A percentile compares a stretch with the other conserved stretches of the same genome.
phyloP scores from a whole-genome alignment of 2,329 filamentous ascomycete genomes.

The Calonectria hongkongensis region DNA sequence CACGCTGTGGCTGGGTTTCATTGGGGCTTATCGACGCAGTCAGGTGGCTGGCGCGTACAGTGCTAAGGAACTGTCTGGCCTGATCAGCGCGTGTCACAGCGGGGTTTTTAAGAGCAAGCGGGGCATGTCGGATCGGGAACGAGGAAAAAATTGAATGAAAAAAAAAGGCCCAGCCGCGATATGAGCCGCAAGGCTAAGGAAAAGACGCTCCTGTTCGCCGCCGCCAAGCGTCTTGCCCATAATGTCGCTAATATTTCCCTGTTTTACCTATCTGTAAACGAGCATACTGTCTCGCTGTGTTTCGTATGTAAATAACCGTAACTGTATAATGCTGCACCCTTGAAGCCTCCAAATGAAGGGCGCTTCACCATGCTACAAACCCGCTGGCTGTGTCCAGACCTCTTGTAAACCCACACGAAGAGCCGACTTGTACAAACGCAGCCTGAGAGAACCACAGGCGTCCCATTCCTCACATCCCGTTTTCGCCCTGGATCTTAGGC shows the following conservation, averaged over 20 bases:
- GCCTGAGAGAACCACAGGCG: background rate
- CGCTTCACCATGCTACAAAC: background rate
- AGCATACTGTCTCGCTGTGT: background rate
- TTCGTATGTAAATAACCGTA: too few species aligned
- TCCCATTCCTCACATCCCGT: background rate
- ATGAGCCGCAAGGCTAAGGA: too few species aligned
- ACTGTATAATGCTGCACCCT: background rate
- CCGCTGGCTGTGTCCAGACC: background rate
- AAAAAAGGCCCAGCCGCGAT: too few species aligned
- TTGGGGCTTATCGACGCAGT: constrained; percentile 38
- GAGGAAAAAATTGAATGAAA: constrained; percentile 24
- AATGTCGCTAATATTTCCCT: background rate
- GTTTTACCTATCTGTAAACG: too few species aligned
- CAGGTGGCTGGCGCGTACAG: constrained; percentile 40
- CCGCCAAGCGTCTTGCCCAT: background rate
- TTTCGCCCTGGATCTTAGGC: background rate
- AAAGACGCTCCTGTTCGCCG: background rate
- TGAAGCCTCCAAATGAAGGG: too few species aligned
- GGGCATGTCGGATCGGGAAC: constrained; percentile 51
- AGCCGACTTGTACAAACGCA: constrained; percentile 23
- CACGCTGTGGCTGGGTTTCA: constrained; percentile 29
- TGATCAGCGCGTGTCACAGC: constrained; percentile 40
- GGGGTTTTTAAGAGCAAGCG: constrained; percentile 45
- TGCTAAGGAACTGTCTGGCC: constrained; percentile 30
- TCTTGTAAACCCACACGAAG: constrained; percentile 33